Percentiles rank a stretch among this genome's conserved stretches.
phyloP scores from a whole-genome alignment of 805 yeast species.

The Komagataella mondaviorum region DNA sequence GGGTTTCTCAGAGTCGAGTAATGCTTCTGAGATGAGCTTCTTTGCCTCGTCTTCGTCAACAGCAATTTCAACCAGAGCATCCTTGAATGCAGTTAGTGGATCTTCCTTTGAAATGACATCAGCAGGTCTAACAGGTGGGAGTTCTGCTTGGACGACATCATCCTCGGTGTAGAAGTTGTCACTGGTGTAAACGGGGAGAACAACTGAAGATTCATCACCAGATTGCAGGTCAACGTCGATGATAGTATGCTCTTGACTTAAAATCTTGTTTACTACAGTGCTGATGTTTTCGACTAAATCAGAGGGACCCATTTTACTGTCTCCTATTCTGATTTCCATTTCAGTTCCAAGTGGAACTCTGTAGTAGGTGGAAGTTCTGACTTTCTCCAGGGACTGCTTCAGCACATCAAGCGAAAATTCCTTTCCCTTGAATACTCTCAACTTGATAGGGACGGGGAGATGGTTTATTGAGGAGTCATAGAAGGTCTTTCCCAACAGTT shows the following conservation, averaged over 20 bases:
- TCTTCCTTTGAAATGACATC: slow-evolving; percentile 19
- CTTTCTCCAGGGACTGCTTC: slow-evolving; percentile 43
- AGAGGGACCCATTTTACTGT: slow-evolving; percentile 26
- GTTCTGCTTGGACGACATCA: slow-evolving; percentile 27
- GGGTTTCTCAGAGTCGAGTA: neutral
- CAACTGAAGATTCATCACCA: slow-evolving; percentile 42
- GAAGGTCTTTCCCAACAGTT: slow-evolving; percentile 69
- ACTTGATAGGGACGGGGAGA: slow-evolving; percentile 53
- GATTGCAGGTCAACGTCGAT: slow-evolving; percentile 58
- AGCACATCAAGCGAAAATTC: slow-evolving; percentile 38
- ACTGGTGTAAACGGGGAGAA: slow-evolving; percentile 70
- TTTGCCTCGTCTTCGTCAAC: slow-evolving; percentile 60
- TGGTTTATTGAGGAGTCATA: slow-evolving; percentile 37
- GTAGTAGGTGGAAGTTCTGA: slow-evolving; percentile 43
- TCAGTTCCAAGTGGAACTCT: slow-evolving; percentile 65
- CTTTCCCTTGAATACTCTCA: slow-evolving; percentile 17
- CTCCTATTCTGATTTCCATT: slow-evolving; percentile 55
- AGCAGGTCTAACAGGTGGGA: slow-evolving; percentile 10
- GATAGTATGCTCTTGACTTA: slow-evolving; percentile 18
- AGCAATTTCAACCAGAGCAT: slow-evolving; percentile 70
- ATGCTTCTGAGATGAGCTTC: slow-evolving; percentile 25
- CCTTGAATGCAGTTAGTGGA: slow-evolving; percentile 49
- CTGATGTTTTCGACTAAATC: slow-evolving; percentile 48
- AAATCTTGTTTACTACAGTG: slow-evolving; percentile 35
- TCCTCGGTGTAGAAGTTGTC: slow-evolving; percentile 37